Conservation (phyloP, 768 basidiomycete genomes). For the Clitopilus passeckerianus region DNA sequence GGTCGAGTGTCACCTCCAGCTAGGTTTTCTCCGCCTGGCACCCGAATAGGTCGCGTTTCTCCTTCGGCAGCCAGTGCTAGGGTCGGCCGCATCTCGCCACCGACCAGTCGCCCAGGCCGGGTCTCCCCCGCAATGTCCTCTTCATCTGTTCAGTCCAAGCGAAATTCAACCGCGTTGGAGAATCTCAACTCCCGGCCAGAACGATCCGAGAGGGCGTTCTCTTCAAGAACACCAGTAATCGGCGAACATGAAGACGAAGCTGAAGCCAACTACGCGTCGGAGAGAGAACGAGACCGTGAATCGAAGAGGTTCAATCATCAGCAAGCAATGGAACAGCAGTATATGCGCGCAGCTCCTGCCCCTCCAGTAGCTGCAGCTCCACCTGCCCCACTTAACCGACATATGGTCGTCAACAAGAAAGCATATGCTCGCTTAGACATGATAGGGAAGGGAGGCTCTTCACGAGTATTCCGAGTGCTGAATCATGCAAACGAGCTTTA, state of each 20-base stretch:
- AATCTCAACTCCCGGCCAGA: conserved; percentile 23
- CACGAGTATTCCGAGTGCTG: conserved; percentile 92
- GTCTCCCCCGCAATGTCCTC: conserved; percentile 19
- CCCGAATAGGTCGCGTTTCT: conserved; percentile 15
- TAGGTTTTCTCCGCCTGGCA: conserved; percentile 12
- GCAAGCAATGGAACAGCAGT: conserved; percentile 23
- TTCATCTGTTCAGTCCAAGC: not conserved
- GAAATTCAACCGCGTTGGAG: not conserved
- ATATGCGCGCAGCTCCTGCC: conserved; percentile 26
- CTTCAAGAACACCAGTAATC: conserved; percentile 2
- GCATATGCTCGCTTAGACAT: conserved; percentile 81
- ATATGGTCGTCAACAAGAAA: conserved; percentile 63
- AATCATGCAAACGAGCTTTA: conserved; percentile 70
- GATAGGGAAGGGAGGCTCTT: conserved; percentile 92
- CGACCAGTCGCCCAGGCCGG: conserved; percentile 20
- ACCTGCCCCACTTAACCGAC: conserved; percentile 30
- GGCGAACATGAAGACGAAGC: not conserved
- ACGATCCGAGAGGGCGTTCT: conserved; percentile 17
- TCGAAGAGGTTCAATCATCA: conserved; percentile 23
- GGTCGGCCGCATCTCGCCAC: conserved; percentile 17
- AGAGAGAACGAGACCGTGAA: conserved; percentile 29
- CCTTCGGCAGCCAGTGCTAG: conserved; percentile 13
- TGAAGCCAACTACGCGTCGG: conserved; percentile 23
- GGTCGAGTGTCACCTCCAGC: conserved; percentile 13
- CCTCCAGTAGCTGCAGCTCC: conserved; percentile 25